A percentile compares a stretch with the other conserved stretches of the same genome.
Conservation (phyloP, 2,329 filamentous ascomycete species). For the Talaromyces sp. region DNA sequence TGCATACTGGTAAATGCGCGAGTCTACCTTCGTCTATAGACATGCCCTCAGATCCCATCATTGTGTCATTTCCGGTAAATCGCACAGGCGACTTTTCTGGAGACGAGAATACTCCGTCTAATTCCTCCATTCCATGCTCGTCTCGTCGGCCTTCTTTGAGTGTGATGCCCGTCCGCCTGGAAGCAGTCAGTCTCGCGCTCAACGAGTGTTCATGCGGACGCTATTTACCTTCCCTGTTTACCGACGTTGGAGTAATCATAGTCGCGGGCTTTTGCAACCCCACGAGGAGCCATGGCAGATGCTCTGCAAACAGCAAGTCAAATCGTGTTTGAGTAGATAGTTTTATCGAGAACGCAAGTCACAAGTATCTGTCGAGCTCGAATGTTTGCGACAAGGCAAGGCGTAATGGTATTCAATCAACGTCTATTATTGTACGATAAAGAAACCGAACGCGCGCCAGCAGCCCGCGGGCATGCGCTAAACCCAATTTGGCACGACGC, state of each 20-base stretch:
- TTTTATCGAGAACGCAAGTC: neutral
- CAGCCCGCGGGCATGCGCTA: conserved; percentile 26
- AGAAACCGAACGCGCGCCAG: conserved; percentile 5
- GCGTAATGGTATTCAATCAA: neutral
- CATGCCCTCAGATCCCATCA: conserved; percentile 58
- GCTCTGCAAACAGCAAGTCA: no score
- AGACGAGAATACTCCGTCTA: conserved; percentile 85
- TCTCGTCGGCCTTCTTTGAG: conserved; percentile 79
- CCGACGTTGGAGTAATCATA: conserved; percentile 49
- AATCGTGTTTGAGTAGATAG: neutral
- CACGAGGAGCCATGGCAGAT: conserved; percentile 36
- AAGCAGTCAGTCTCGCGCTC: neutral
- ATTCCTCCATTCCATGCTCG: conserved; percentile 85
- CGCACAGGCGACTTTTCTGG: conserved; percentile 60
- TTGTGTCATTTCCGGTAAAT: conserved; percentile 41
- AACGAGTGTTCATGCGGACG: neutral
- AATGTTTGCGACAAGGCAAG: neutral
- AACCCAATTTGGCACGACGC: conserved; percentile 35
- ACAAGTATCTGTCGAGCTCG: neutral
- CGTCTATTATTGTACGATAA: neutral
- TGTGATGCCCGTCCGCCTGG: conserved; percentile 83
- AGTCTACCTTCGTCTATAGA: conserved; percentile 60
- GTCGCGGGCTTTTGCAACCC: conserved; percentile 41
- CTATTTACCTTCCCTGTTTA: conserved; percentile 44
- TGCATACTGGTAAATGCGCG: neutral